These are phyloP conservation scores for Amanita fuliginea DNA, from an alignment of 768 basidiomycete genomes.

Conservation along the genomic window DNA sequence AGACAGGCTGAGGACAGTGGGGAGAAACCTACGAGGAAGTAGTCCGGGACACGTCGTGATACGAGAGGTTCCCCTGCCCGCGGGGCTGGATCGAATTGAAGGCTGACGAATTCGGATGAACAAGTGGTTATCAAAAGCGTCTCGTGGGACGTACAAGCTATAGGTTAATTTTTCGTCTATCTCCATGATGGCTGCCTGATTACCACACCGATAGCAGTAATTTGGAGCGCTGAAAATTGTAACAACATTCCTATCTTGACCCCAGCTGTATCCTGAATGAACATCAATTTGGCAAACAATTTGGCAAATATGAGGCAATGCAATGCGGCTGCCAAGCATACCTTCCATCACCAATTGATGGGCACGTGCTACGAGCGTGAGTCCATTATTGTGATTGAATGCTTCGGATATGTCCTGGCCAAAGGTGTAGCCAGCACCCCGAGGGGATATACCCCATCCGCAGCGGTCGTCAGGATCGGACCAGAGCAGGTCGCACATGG, in stretches of 20 bases:
- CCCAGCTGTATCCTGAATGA: constrained; percentile 83
- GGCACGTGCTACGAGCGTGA: constrained; percentile 89
- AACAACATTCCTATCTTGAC: constrained; percentile 97
- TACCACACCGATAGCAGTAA: constrained; percentile 99
- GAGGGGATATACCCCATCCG: constrained; percentile 98
- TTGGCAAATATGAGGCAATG: neutral
- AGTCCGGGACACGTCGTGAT: constrained; percentile 88
- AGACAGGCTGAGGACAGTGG: neutral
- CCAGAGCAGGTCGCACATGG: constrained; percentile 99
- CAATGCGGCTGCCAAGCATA: constrained; percentile 23
- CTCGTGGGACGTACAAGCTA: constrained; percentile 58
- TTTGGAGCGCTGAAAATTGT: constrained; percentile 99
- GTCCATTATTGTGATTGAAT: constrained; percentile 98
- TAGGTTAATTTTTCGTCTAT: constrained; percentile 97
- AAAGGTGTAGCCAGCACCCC: constrained; percentile 98
- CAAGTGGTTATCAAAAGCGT: neutral
- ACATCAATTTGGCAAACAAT: no score
- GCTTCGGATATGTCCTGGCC: constrained; percentile 99
- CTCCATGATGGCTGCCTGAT: constrained; percentile 99
- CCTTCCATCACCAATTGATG: constrained; percentile 98
- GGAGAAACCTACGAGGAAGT: constrained; percentile 67
- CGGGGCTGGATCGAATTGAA: constrained; percentile 99
- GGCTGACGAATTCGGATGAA: constrained; percentile 34
- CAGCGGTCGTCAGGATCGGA: constrained; percentile 99
- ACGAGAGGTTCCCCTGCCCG: constrained; percentile 98